Evolutionary conservation across 2,329 filamentous ascomycete genomes (phyloP), one percentile per base, ranked within the genome.

Genomic region (Colletotrichum agaves): DNA sequence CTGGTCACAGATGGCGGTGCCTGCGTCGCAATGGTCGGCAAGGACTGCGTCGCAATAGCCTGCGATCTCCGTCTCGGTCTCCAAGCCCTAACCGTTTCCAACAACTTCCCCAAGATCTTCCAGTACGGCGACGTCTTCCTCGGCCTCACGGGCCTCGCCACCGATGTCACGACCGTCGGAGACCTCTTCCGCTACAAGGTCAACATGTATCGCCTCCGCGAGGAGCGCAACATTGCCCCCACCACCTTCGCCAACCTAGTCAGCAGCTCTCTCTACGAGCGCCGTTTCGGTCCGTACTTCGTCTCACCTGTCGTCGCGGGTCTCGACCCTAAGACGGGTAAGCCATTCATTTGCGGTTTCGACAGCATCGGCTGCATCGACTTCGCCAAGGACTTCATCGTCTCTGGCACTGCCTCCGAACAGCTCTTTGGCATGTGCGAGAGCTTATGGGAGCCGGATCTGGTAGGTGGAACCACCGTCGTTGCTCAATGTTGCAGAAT

Each of bases 31-130:
- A 98, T 98, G 96, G 94, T 97, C 72, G 96, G 96, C 86, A 98
- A 99, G 84, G 94, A 98, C 90, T 99, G 96, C 82, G 96, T 99
- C 70, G 96, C 96, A 82, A 98, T 99, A 79, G 96, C 96, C 80
- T 99, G 96, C 86, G 96, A 99, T 83, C 93, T 99, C 73, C 95
- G 96, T 72, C 93, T 99, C 73, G 96, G 96, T 76, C 91, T 98
- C 78, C 96, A 99, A 85, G 88, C 96, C 78, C 88, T 99, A 78
- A 99, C 96, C 71, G 93, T 99, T 68, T 98, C 94, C 80, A 99
- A 99, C 90, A 96, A 98, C 91, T 98, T 98, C 87, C 96, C 96
- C 85, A 99, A 99, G 87, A 93, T 99, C 87, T 98, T 98, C 90
- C 90, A 91, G 81, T 98, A 97, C 87, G 94, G 93, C 77, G 93